These are phyloP conservation scores for Rhizophlyctis rosea DNA, from an alignment of 192 early-diverging fungal genomes.

Conservation along the genomic window DNA sequence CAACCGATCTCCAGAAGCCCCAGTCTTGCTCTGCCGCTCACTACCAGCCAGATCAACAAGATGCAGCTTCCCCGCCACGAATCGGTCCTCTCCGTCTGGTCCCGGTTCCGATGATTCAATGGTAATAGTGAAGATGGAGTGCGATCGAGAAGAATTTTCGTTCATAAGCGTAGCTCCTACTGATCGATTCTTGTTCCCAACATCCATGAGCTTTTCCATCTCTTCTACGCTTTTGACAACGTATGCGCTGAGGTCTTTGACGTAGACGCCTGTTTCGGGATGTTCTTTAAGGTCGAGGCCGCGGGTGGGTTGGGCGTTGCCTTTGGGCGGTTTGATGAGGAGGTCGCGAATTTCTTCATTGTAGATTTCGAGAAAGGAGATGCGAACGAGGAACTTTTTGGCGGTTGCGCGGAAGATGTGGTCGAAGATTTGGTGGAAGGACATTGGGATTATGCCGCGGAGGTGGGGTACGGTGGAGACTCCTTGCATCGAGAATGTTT, in stretches of 20 bases:
- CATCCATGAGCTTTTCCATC: conserved; percentile 51
- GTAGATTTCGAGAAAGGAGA: conserved; percentile 86
- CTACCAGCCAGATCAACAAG: conserved; percentile 63
- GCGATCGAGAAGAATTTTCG: conserved; percentile 53
- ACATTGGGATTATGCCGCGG: conserved; percentile 59
- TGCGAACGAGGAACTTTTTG: conserved; percentile 61
- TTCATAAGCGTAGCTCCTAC: conserved; percentile 68
- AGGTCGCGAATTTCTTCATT: conserved; percentile 90
- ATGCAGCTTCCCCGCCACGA: conserved; percentile 57
- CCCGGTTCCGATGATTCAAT: conserved; percentile 49
- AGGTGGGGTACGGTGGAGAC: conserved; percentile 46
- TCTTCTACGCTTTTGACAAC: conserved; percentile 60
- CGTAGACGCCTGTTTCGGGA: conserved; percentile 66
- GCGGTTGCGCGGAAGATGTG: conserved; percentile 47
- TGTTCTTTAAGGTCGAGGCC: conserved; percentile 60
- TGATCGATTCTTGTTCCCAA: conserved; percentile 55
- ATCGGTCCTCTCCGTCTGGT: conserved; percentile 54
- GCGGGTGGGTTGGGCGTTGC: conserved; percentile 1
- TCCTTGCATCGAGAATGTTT: conserved; percentile 66
- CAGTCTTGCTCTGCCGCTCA: conserved; percentile 61
- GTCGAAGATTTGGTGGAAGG: conserved; percentile 63
- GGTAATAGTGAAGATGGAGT: conserved; percentile 66
- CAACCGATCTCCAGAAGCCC: conserved; percentile 56
- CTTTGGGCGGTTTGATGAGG: conserved; percentile 45
- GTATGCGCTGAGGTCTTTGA: conserved; percentile 52